A percentile compares a stretch with the other conserved stretches of the same genome.
Conservation (phyloP, 768 basidiomycete genomes). For the Cystobasidiopsis lactophilus region DNA sequence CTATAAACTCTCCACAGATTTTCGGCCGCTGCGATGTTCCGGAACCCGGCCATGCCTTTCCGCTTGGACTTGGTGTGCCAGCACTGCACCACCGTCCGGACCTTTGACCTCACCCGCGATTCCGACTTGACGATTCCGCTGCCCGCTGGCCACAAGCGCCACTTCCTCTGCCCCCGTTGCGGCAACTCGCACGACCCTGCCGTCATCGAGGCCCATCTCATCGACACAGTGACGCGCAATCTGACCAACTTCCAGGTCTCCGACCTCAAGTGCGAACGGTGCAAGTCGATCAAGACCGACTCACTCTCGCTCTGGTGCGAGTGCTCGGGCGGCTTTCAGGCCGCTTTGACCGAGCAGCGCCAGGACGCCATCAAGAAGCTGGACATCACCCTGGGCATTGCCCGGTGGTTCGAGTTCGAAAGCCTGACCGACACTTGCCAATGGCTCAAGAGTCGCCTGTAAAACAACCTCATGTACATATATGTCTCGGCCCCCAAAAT, state of each 20-base stretch:
- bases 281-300: slow-evolving; percentile 73
- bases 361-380: no score
- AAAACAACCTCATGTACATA: no score
- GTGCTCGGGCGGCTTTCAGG: slow-evolving; percentile 43
- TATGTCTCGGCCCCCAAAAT: no score
- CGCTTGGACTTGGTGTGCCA: not conserved
- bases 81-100: slow-evolving; percentile 45
- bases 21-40: slow-evolving; percentile 45
- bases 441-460: not conserved
- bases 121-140: slow-evolving; percentile 37
- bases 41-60: slow-evolving; percentile 1
- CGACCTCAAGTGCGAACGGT: slow-evolving; percentile 69
- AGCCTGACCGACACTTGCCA: not conserved
- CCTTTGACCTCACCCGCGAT: slow-evolving; percentile 92
- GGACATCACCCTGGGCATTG: not conserved
- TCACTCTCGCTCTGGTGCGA: slow-evolving; percentile 63
- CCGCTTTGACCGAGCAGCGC: no score
- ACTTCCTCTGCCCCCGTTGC: slow-evolving; percentile 50
- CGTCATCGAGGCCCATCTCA: slow-evolving; percentile 64
- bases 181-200: slow-evolving; percentile 70
- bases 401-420: slow-evolving; percentile 4
- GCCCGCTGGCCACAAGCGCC: slow-evolving; percentile 28
- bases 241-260: slow-evolving; percentile 64
- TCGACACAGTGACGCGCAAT: slow-evolving; percentile 47
- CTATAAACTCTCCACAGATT: slow-evolving; percentile 63